These are phyloP conservation scores for Aspergillus pseudoviridinutans DNA, from an alignment of 2,329 filamentous ascomycete genomes.

Conservation along the genomic window DNA sequence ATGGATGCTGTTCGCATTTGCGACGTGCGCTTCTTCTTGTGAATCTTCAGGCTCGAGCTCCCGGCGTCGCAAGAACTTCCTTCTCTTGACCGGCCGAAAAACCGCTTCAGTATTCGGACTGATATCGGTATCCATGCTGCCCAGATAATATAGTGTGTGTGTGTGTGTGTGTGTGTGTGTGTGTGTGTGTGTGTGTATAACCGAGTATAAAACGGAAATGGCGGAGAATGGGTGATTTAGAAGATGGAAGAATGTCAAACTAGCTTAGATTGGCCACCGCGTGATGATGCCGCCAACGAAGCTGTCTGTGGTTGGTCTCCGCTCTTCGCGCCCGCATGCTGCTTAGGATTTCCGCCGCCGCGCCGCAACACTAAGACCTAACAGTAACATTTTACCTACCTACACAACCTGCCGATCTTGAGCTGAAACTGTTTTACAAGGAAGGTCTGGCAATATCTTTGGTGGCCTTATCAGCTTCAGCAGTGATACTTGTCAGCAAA, in stretches of 20 bases:
- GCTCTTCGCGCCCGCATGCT: neutral
- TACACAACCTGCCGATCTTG: neutral
- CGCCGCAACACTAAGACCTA: neutral
- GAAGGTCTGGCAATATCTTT: neutral
- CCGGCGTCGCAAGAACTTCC: conserved; percentile 49
- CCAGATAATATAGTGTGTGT: neutral
- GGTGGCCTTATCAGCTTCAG: neutral
- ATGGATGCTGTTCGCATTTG: conserved; percentile 8
- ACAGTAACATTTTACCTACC: neutral
- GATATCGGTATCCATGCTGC: conserved; percentile 27
- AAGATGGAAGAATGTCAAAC: neutral
- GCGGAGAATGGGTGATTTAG: neutral
- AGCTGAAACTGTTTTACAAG: neutral
- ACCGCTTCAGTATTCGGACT: conserved; percentile 27
- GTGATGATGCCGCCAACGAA: neutral
- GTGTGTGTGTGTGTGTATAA: neutral
- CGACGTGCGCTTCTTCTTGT: conserved; percentile 7
- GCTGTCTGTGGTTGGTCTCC: neutral
- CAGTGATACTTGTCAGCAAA: neutral
- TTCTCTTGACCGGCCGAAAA: conserved; percentile 48
- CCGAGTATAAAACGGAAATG: neutral
- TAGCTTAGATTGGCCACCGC: neutral
- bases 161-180: too few relatives aligned
- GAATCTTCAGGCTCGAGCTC: conserved; percentile 19
- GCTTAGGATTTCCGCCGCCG: conserved; percentile 1